A percentile compares a stretch with the other conserved stretches of the same genome.
phyloP scores from a whole-genome alignment of 78 protist genomes.

The Dictyostelium capitatum region DNA sequence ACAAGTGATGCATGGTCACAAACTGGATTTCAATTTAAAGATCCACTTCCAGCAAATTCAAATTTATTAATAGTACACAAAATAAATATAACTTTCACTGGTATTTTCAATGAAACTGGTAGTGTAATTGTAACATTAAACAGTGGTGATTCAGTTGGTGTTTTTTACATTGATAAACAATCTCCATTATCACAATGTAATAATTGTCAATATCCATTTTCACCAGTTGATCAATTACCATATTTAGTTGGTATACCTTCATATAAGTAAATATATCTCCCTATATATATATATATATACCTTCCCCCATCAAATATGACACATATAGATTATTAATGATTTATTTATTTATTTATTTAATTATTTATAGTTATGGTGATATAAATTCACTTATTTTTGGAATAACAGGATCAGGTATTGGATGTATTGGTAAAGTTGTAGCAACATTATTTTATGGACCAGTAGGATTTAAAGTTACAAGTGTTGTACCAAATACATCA shows the following conservation, averaged over 20 bases:
- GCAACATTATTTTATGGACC: slow-evolving; percentile 56
- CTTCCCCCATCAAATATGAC: background rate
- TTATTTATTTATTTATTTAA: too few relatives aligned
- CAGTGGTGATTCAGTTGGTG: background rate
- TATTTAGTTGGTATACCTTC: background rate
- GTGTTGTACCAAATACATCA: slow-evolving; percentile 20
- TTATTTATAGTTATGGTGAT: background rate
- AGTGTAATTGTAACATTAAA: background rate
- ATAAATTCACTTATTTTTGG: background rate
- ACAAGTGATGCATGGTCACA: background rate
- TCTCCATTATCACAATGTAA: background rate
- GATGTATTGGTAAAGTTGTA: slow-evolving; percentile 6
- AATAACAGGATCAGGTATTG: background rate
- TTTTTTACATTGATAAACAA: background rate
- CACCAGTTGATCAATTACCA: background rate
- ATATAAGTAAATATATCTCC: background rate
- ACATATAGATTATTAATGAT: background rate
- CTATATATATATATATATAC: background rate
- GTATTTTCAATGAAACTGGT: background rate
- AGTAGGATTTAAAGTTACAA: background rate
- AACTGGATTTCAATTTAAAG: background rate
- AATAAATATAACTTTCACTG: background rate
- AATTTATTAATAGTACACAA: background rate
- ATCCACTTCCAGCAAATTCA: slow-evolving; percentile 34
- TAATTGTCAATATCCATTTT: background rate